Conservation (phyloP, 139 green algal genomes). For the Chlorella vulgaris region DNA sequence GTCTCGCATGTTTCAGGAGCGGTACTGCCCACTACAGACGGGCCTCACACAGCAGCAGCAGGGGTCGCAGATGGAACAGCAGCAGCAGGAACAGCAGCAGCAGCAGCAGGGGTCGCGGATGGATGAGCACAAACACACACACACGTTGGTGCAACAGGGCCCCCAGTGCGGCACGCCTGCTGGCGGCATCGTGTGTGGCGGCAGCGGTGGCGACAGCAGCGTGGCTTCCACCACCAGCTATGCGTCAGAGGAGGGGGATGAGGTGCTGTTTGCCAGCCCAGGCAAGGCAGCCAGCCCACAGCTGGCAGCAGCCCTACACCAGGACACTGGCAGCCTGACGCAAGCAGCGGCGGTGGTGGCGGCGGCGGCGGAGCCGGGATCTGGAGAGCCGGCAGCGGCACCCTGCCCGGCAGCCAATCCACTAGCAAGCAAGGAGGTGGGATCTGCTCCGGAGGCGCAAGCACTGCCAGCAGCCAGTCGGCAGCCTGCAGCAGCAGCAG, state of each 20-base stretch:
- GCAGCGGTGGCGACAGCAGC: not conserved
- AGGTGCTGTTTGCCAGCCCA: conserved; percentile 12
- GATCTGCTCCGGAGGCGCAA: no score
- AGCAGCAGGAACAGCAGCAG: not conserved
- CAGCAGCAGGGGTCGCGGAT: not conserved
- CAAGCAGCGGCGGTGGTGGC: no score
- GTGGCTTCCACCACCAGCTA: not conserved
- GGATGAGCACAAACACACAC: not conserved
- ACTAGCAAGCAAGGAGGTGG: no score
- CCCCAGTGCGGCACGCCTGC: no score
- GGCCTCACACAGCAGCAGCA: not conserved
- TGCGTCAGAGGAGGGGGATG: conserved; percentile 9
- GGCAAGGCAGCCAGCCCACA: not conserved
- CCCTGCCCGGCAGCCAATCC: no score
- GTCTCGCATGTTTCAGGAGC: not conserved
- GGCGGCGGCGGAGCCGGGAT: no score
- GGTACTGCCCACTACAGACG: not conserved
- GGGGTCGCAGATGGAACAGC: not conserved
- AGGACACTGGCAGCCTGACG: not conserved
- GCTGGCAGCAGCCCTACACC: not conserved
- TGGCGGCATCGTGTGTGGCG: not conserved
- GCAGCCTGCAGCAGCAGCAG: no score
- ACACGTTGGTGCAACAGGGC: not conserved
- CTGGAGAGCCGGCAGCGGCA: no score
- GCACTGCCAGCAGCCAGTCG: no score